phyloP scores from a whole-genome alignment of 2,329 filamentous ascomycete species.

The Ascochyta koolunga region DNA sequence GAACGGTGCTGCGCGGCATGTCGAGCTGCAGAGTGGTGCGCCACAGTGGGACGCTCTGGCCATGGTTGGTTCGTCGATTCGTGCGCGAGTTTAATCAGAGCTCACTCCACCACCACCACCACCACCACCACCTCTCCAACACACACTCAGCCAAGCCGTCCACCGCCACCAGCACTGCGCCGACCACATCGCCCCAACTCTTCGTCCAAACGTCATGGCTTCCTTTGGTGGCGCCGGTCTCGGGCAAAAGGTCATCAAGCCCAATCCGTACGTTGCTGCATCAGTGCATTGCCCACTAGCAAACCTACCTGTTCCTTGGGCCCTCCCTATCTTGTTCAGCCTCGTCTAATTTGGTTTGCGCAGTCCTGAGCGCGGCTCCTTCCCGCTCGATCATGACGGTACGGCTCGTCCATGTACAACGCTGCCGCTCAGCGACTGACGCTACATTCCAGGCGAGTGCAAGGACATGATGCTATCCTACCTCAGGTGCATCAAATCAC shows the following conservation, averaged over 20 bases:
- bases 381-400: conserved; percentile 95
- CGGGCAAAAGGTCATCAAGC: conserved; percentile 67
- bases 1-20: background rate
- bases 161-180: background rate
- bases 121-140: too few relatives aligned
- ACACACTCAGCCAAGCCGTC: background rate
- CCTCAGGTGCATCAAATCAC: conserved; percentile 83
- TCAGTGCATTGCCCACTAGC: conserved; percentile 10
- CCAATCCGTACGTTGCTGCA: conserved; percentile 66
- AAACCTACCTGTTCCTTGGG: conserved; percentile 4
- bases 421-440: conserved; percentile 21
- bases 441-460: conserved; percentile 74
- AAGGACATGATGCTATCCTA: conserved; percentile 87
- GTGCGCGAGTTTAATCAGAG: conserved; percentile 27
- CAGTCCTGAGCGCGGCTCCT: conserved; percentile 89
- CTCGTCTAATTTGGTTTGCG: conserved; percentile 16
- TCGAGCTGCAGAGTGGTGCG: background rate
- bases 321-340: conserved; percentile 2
- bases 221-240: conserved; percentile 73
- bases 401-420: conserved; percentile 55
- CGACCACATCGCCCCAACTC: background rate
- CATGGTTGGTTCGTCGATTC: background rate
- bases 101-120: conserved; percentile 34
- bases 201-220: conserved; percentile 8
- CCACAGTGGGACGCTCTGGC: conserved; percentile 10